Evolutionary conservation across 108 stramenopile species (phyloP), one percentile per base, ranked within the genome.

Genomic region (Cyclostephanos invisitatus): DNA sequence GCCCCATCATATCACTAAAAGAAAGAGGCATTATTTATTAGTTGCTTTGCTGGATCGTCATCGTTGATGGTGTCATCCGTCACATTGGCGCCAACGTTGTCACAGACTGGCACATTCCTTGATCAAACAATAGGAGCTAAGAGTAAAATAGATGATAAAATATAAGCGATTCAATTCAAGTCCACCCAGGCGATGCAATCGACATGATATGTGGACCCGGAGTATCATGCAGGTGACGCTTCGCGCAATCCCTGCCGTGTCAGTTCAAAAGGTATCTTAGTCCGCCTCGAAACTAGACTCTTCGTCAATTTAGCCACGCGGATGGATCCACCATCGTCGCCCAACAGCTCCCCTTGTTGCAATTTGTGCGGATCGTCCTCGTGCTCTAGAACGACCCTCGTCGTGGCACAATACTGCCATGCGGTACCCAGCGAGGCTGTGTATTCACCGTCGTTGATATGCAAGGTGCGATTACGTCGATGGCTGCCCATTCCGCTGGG

Each of bases 381-480:
- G 36, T 83, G 79, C 37, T 83, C 87, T 56, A 92, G 37, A 12
- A 79, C 28, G 18, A 95, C 70, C 32, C 91, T 73, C 20, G 91
- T 92, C 3, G 93, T 85, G 5, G 92, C 86, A 63, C 93, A 95
- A 68, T 95, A 89, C 75, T 92, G 88, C 93, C 93, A 95, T 18
- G 86, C 85, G 20, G 87, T 90, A 10, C 93, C 93, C 44, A 95
- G 64, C 25, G 91, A 89, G 9, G 91, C 88, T 17, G 76, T 80
- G 37, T 87, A 86, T 42, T 68, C 74, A 59, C 77, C 68, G 65
- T 82, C 73, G 65, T 62, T 67, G 27, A 60, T 56, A 44, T 73
- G 64, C 29, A 70, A 8, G 17, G 54, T 67, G 25, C 50, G 47
- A 64, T 73, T 64, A 57, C 59, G 55, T 61, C 60, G 53, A 7